A percentile compares a stretch with the other conserved stretches of the same genome.
These are phyloP conservation scores for Euphorbia corollata DNA, from an alignment of 441 rosid species.

Conservation along the genomic window DNA sequence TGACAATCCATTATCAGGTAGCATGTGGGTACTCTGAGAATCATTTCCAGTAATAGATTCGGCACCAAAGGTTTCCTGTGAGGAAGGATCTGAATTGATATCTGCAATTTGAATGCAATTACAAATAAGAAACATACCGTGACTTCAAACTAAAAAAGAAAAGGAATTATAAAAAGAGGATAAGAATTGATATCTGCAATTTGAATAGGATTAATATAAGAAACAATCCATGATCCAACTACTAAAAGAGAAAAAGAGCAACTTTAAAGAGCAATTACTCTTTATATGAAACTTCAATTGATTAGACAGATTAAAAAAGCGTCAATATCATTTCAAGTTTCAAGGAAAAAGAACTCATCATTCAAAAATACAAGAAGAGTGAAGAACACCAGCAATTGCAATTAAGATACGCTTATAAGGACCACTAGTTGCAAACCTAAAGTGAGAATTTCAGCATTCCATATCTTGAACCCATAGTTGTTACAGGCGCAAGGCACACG, in stretches of 20 bases:
- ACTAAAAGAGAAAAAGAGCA: no score
- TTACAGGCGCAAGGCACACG: no score
- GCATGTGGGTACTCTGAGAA: conserved; percentile 29
- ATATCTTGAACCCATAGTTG: no score
- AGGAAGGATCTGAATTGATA: conserved; percentile 29
- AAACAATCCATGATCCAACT: no score
- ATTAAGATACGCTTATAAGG: neutral
- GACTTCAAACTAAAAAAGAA: conserved; percentile 10
- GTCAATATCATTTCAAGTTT: no score
- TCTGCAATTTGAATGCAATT: conserved; percentile 27
- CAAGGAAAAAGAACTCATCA: no score
- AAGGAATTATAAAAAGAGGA: conserved; percentile 16
- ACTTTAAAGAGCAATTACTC: no score
- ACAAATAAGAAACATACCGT: neutral
- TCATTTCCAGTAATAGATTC: conserved; percentile 31
- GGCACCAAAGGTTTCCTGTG: conserved; percentile 32
- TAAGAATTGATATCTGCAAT: no score
- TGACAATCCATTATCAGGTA: conserved; percentile 38
- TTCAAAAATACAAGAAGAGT: no score
- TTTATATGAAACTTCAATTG: no score
- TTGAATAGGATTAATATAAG: no score
- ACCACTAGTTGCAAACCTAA: neutral
- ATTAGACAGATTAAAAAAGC: no score
- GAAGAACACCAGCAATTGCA: neutral
- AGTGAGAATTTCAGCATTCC: neutral